phyloP scores from a whole-genome alignment of 2,329 filamentous ascomycete genomes.

The Paraconiothyrium sp. region DNA sequence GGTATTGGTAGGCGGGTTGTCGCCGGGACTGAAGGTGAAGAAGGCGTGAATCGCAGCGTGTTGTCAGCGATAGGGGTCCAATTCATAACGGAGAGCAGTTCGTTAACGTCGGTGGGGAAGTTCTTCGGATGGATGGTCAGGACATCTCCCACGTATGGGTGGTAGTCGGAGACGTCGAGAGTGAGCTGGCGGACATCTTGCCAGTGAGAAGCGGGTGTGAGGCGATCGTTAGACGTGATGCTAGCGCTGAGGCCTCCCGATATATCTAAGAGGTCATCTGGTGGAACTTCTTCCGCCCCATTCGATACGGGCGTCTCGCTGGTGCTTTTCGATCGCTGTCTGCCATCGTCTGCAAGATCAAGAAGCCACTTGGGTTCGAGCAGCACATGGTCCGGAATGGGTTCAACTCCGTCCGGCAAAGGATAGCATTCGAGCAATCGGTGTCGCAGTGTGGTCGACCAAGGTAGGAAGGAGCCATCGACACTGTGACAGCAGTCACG shows the following conservation, averaged over 20 bases:
- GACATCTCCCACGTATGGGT: slow-evolving; percentile 74
- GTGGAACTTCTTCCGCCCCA: slow-evolving; percentile 36
- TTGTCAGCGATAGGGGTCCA: slow-evolving; percentile 80
- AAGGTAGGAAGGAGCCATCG: slow-evolving; percentile 82
- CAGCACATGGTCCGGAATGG: slow-evolving; percentile 77
- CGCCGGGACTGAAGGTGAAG: slow-evolving; percentile 41
- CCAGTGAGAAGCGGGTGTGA: slow-evolving; percentile 83
- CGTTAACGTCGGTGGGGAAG: slow-evolving; percentile 80
- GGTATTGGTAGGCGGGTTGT: slow-evolving; percentile 52
- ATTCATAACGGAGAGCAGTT: slow-evolving; percentile 78
- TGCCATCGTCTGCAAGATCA: slow-evolving; percentile 43
- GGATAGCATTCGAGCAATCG: slow-evolving; percentile 74
- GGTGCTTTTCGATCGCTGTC: not conserved
- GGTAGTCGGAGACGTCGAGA: slow-evolving; percentile 59
- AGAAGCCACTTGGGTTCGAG: slow-evolving; percentile 79
- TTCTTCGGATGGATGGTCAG: slow-evolving; percentile 88
- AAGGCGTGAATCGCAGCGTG: slow-evolving; percentile 65
- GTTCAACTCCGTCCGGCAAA: slow-evolving; percentile 70
- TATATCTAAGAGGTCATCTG: slow-evolving; percentile 65
- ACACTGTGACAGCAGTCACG: slow-evolving; percentile 62
- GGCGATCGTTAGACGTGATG: slow-evolving; percentile 71
- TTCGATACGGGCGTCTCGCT: slow-evolving; percentile 9
- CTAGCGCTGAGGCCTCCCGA: slow-evolving; percentile 65
- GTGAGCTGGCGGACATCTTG: slow-evolving; percentile 90
- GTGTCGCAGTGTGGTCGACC: slow-evolving; percentile 74